These are phyloP conservation scores for Colletotrichum sp. DNA, from an alignment of 2,329 filamentous ascomycete species.

Conservation along the genomic window DNA sequence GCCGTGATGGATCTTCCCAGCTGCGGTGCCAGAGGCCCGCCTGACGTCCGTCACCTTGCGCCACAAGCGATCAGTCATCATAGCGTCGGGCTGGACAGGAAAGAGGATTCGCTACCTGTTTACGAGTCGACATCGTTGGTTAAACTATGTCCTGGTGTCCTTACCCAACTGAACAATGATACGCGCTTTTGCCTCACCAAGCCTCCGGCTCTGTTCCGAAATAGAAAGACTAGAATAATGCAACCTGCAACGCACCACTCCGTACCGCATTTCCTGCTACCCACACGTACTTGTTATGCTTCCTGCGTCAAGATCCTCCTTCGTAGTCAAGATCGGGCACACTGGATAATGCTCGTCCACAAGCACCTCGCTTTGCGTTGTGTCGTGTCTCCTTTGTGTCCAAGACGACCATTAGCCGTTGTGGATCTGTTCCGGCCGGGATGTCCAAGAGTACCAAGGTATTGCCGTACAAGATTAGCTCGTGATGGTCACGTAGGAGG, in stretches of 20 bases:
- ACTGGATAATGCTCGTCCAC: not conserved
- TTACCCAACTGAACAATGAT: not conserved
- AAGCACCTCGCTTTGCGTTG: not conserved
- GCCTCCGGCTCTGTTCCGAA: not conserved
- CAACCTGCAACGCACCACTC: not conserved
- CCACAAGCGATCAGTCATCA: not conserved
- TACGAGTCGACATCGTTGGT: not conserved
- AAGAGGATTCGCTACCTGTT: not conserved
- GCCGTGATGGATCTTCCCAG: not conserved
- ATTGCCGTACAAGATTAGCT: not conserved
- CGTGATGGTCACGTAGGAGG: not conserved
- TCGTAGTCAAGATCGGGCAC: not conserved
- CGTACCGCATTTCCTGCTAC: not conserved
- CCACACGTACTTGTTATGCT: not conserved
- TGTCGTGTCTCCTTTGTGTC: not conserved
- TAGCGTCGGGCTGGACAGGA: not conserved
- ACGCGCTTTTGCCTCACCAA: not conserved
- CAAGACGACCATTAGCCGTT: not conserved
- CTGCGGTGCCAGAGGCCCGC: not conserved
- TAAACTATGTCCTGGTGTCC: not conserved
- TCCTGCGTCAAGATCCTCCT: not conserved
- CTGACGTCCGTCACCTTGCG: not conserved
- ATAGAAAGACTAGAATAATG: not conserved
- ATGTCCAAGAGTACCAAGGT: not conserved
- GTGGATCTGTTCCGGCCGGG: not conserved